These are phyloP conservation scores for Auricularia auricula-judae DNA, from an alignment of 768 basidiomycete genomes.

Conservation along the genomic window DNA sequence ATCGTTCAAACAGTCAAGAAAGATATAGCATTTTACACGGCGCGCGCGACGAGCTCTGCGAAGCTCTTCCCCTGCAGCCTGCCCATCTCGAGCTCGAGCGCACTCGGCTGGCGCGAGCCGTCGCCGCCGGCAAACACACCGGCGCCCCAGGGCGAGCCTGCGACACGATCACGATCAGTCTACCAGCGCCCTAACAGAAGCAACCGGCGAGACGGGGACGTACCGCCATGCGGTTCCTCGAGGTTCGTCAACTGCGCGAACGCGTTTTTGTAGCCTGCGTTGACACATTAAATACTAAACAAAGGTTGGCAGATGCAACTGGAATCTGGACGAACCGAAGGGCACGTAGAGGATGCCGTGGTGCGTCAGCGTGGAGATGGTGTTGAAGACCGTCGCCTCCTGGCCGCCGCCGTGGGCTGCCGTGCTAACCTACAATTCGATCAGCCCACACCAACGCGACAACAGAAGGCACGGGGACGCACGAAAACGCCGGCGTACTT, in stretches of 20 bases:
- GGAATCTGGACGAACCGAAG: slow-evolving; percentile 45
- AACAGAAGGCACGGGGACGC: background rate
- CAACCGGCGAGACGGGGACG: background rate
- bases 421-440: slow-evolving; percentile 33
- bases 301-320: slow-evolving; percentile 24
- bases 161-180: background rate
- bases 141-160: slow-evolving; percentile 71
- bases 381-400: slow-evolving; percentile 40
- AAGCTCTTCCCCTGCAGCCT: slow-evolving; percentile 27
- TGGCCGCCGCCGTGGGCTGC: slow-evolving; percentile 76
- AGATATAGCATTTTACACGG: background rate
- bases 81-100: slow-evolving; percentile 42
- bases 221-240: slow-evolving; percentile 4
- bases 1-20: background rate
- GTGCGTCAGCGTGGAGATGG: slow-evolving; percentile 52
- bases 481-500: slow-evolving; percentile 67
- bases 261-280: slow-evolving; percentile 41
- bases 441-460: background rate
- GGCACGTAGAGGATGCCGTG: slow-evolving; percentile 68
- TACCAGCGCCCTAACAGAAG: background rate
- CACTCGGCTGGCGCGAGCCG: slow-evolving; percentile 37
- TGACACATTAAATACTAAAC: slow-evolving; percentile 29
- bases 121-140: slow-evolving; percentile 43
- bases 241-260: background rate
- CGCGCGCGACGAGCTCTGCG: background rate